Evolutionary conservation across 257 asterid species (phyloP).

Genomic region (Vinca minor): DNA sequence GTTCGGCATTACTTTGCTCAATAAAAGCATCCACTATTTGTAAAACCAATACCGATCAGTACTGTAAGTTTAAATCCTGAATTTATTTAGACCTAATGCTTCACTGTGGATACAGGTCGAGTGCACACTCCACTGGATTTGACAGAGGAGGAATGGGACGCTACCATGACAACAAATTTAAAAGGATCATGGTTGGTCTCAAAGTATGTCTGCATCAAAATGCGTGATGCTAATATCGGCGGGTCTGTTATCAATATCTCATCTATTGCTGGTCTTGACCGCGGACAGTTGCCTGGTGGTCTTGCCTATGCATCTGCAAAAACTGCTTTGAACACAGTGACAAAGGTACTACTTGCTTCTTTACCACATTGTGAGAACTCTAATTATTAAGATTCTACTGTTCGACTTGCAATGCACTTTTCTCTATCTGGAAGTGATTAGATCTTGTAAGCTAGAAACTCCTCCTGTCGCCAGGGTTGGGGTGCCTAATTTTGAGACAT

Average conservation of each 20-base stretch:
- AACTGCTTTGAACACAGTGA: slow-evolving; percentile 21
- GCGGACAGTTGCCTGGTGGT: slow-evolving; percentile 25
- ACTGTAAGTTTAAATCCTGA: background rate
- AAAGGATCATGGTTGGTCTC: slow-evolving; percentile 29
- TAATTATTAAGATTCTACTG: background rate
- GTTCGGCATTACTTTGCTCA: background rate
- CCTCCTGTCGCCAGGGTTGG: background rate
- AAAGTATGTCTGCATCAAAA: slow-evolving; percentile 19
- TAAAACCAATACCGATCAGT: background rate
- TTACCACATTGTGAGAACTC: background rate
- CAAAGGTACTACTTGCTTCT: slow-evolving; percentile 18
- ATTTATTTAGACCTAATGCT: background rate
- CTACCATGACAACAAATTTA: slow-evolving; percentile 17
- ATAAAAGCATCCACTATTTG: background rate
- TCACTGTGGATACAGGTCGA: slow-evolving; percentile 10
- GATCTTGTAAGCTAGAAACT: background rate
- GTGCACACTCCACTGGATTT: slow-evolving; percentile 22
- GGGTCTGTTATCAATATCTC: slow-evolving; percentile 30
- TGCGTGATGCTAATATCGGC: slow-evolving; percentile 22
- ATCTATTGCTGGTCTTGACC: slow-evolving; percentile 23
- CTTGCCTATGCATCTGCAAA: slow-evolving; percentile 23
- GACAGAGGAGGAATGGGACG: slow-evolving; percentile 25
- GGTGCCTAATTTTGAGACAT: background rate
- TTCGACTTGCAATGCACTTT: background rate
- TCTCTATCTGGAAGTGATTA: background rate